Evolutionary conservation across 257 asterid species (phyloP).

Genomic region (Przewalskia tangutica): DNA sequence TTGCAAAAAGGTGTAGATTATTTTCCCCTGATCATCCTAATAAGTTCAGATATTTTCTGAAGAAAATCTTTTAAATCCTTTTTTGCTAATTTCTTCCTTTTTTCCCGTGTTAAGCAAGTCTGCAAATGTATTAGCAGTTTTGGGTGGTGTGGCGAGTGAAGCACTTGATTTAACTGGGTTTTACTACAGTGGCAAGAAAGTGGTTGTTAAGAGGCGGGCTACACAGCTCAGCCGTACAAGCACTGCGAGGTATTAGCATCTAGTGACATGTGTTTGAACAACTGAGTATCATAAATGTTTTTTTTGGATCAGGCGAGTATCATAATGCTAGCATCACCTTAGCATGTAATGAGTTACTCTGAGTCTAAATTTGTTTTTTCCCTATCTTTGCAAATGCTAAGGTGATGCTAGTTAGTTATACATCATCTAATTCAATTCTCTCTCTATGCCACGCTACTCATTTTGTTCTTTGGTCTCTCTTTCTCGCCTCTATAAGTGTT

Average conservation of each 20-base stretch:
- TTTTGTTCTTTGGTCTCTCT: not conserved
- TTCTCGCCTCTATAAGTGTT: not conserved
- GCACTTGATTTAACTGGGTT: constrained; percentile 95
- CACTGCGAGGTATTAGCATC: constrained; percentile 55
- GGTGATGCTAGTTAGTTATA: not conserved
- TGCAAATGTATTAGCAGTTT: constrained; percentile 96
- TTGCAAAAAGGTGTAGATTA: constrained; percentile 71
- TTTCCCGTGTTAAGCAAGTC: constrained; percentile 65
- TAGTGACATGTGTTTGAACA: not conserved
- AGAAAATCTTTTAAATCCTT: not conserved
- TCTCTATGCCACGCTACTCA: not conserved
- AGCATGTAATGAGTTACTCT: not conserved
- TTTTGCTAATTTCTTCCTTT: constrained; percentile 21
- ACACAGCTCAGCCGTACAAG: constrained; percentile 64
- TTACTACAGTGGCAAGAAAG: constrained; percentile 77
- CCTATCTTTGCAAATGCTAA: not conserved
- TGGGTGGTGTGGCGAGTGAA: constrained; percentile 96
- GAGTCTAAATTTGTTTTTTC: not conserved
- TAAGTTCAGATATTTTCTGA: not conserved
- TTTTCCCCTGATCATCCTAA: constrained; percentile 5
- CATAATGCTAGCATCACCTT: not conserved
- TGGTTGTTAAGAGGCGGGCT: constrained; percentile 45
- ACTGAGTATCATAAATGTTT: not conserved
- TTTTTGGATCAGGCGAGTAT: not conserved
- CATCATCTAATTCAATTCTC: not conserved